These are phyloP conservation scores for Backusella parvicylindrica DNA, from an alignment of 192 early-diverging fungal species.

Conservation along the genomic window DNA sequence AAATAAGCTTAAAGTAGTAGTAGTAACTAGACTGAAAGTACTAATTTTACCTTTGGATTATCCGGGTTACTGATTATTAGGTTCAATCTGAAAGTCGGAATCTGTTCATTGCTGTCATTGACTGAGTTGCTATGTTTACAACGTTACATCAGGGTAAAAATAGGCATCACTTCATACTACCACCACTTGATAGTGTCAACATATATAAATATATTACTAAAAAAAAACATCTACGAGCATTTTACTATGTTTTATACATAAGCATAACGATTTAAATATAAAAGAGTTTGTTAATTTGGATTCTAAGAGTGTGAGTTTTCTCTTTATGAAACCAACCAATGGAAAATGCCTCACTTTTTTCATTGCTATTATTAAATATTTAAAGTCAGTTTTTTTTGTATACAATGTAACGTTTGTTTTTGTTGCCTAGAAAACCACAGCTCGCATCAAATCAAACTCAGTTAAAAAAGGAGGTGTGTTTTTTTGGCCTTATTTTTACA, in stretches of 20 bases:
- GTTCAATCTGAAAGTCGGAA: background rate
- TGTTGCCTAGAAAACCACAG: background rate
- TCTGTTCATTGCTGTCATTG: background rate
- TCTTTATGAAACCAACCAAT: background rate
- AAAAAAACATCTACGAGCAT: too few species aligned
- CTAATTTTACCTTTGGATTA: background rate
- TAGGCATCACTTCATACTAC: background rate
- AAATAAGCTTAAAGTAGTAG: background rate
- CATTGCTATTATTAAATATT: background rate
- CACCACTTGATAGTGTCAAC: background rate
- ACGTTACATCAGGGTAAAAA: background rate
- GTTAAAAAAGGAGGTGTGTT: background rate
- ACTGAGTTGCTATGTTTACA: background rate
- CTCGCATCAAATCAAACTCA: constrained; percentile 1
- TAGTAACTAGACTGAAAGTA: background rate
- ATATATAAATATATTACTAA: too few species aligned
- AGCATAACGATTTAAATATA: too few species aligned
- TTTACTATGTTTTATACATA: too few species aligned
- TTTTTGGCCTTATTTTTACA: background rate
- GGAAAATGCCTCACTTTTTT: background rate
- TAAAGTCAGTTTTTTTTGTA: background rate
- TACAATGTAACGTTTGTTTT: background rate
- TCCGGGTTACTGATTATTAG: background rate
- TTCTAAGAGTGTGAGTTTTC: background rate
- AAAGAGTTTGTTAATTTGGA: background rate